Conservation (phyloP, 352 stramenopile species). For the Halophytophthora batemanensis region DNA sequence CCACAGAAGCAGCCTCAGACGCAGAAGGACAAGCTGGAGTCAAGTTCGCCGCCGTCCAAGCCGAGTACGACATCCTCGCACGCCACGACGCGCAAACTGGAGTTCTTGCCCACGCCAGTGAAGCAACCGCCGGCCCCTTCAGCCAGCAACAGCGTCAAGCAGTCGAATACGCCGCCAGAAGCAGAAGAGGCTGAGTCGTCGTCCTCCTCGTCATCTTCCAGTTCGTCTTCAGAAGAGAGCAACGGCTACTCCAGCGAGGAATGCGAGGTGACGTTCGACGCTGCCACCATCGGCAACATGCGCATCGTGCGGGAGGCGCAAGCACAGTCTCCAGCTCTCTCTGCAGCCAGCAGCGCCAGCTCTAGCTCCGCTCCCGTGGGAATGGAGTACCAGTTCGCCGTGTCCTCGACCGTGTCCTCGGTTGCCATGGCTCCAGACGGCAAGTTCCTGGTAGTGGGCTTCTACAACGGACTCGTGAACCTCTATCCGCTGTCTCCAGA, state of each 20-base stretch:
- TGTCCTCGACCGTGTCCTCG: conserved; percentile 72
- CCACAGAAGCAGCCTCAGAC: not conserved
- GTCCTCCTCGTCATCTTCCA: conserved; percentile 26
- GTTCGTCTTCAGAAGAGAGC: conserved; percentile 20
- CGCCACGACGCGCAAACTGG: conserved; percentile 39
- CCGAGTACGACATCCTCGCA: conserved; percentile 4
- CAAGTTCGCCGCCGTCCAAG: conserved; percentile 3
- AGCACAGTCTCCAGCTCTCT: conserved; percentile 38
- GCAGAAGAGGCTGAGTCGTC: conserved; percentile 13
- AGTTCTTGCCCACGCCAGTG: conserved; percentile 38
- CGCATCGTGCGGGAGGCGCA: conserved; percentile 49
- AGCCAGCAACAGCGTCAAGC: conserved; percentile 7
- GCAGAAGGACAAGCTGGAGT: conserved; percentile 3
- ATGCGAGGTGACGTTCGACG: conserved; percentile 60
- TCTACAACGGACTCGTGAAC: conserved; percentile 67
- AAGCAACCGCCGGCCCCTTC: conserved; percentile 13
- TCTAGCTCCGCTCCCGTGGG: conserved; percentile 31
- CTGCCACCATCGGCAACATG: conserved; percentile 60
- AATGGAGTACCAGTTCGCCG: conserved; percentile 59
- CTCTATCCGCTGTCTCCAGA: conserved; percentile 65
- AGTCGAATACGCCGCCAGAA: not conserved
- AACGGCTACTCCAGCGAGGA: conserved; percentile 47
- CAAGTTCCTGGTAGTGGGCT: conserved; percentile 75
- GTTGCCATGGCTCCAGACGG: conserved; percentile 68
- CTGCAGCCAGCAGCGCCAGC: conserved; percentile 32